Conservation (phyloP, 345 rosid genomes). For the Camelina laxa region DNA sequence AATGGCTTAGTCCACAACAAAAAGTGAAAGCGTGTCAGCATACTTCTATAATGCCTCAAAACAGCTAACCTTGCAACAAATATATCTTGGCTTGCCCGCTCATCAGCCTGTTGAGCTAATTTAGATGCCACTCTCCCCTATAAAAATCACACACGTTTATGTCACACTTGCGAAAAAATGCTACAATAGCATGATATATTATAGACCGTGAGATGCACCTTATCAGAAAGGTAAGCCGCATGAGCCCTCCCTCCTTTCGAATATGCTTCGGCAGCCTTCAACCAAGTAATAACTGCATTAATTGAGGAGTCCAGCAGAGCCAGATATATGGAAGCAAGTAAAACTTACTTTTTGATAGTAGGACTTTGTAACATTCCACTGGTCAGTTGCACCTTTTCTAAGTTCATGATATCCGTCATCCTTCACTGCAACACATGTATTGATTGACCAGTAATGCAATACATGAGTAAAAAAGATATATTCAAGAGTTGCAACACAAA, state of each 20-base stretch:
- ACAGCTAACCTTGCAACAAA: slow-evolving; percentile 76
- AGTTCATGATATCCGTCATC: slow-evolving; percentile 66
- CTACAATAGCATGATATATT: slow-evolving; percentile 1
- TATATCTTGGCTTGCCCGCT: slow-evolving; percentile 84
- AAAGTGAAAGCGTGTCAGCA: slow-evolving; percentile 1
- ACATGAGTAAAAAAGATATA: slow-evolving; percentile 4
- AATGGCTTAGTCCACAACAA: slow-evolving; percentile 35
- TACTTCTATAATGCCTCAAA: slow-evolving; percentile 4
- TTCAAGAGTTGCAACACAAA: slow-evolving; percentile 18
- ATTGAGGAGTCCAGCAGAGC: not conserved
- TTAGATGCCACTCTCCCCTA: slow-evolving; percentile 65
- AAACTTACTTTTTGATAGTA: slow-evolving; percentile 67
- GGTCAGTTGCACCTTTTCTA: slow-evolving; percentile 66
- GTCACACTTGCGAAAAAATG: not conserved
- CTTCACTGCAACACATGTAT: slow-evolving; percentile 56
- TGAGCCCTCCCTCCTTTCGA: slow-evolving; percentile 66
- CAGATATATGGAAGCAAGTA: slow-evolving; percentile 22
- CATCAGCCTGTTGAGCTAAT: slow-evolving; percentile 76
- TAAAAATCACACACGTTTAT: slow-evolving; percentile 21
- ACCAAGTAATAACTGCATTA: slow-evolving; percentile 21
- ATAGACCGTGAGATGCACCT: slow-evolving; percentile 54
- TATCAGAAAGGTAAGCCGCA: slow-evolving; percentile 82
- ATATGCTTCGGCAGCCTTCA: slow-evolving; percentile 81
- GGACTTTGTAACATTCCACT: slow-evolving; percentile 70
- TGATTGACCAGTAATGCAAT: slow-evolving; percentile 8